Evolutionary conservation across 257 asterid genomes (phyloP), one percentile per base, ranked within the genome.

Genomic region (Jacaranda mimosifolia): DNA sequence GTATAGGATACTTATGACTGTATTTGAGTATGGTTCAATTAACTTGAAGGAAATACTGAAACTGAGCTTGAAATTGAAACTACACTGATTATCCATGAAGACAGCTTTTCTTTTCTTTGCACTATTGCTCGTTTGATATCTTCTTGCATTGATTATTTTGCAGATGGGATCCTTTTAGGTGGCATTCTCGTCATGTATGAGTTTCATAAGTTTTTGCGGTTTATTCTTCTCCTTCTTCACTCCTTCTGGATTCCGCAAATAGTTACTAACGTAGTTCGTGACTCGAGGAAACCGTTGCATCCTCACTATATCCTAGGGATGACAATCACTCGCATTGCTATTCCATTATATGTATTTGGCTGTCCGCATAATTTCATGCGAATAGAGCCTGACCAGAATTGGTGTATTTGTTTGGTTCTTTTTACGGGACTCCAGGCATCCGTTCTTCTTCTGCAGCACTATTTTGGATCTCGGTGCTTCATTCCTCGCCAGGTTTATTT

Each of bases 311-410:
- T 96, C 66, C 66, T 95, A 18, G 99, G 99, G 81, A 96, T 96
- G 89, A 87, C 96, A 32, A 35, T 88, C 70, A 96, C 97, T 68
- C 96, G 99, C n/a, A 78, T 91, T 46, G 92, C 97, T 51, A 84
- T 96, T 74, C 99, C 99, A 0, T 78, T 96, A 36, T 96, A 96
- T 62, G 85, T 89, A 75, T 93, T 96, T 68, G 97, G 98, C 5
- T 96, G 98, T 79, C 97, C 99, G 32, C 89, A 84, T 84, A 96
- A 96, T 81, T 96, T 96, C 87, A 93, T 96, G 99, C 92, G 97
- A 39, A 91, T 96, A 51, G 97, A 88, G 81, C 89, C 96, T 17
- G 89, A 90, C 77, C 79, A 19, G 74, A 87, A 79, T 32, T 96
- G 97, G 99, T 93, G 97, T 76, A 82, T 89, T 64, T 86, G 83